These are phyloP conservation scores for Epicoccum nigrum DNA, from an alignment of 2,329 filamentous ascomycete species.

Conservation along the genomic window DNA sequence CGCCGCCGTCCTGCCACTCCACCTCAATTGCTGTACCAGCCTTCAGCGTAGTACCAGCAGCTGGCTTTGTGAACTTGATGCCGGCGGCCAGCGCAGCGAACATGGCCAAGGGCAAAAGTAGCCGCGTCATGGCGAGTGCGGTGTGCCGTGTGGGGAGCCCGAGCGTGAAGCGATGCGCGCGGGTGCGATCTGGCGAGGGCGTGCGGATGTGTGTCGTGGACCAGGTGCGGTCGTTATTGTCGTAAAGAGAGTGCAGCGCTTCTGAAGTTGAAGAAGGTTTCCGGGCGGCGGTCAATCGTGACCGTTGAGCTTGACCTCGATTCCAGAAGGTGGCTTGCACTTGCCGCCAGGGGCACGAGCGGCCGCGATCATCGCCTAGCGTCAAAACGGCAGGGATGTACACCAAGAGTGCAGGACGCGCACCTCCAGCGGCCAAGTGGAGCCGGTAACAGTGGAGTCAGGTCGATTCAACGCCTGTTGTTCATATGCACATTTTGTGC, in stretches of 20 bases:
- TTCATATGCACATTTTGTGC: neutral
- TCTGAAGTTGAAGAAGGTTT: neutral
- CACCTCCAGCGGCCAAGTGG: slow-evolving; percentile 3
- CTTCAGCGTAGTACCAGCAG: slow-evolving; percentile 57
- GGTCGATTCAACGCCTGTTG: neutral
- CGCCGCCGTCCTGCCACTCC: slow-evolving; percentile 63
- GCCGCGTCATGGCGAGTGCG: slow-evolving; percentile 34
- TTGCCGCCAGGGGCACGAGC: slow-evolving; percentile 38
- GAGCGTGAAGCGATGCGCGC: slow-evolving; percentile 1
- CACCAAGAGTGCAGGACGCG: slow-evolving; percentile 17
- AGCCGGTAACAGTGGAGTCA: neutral
- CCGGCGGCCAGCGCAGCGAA: slow-evolving; percentile 55
- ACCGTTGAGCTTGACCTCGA: slow-evolving; percentile 21
- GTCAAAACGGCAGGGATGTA: slow-evolving; percentile 21
- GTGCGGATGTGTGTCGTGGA: neutral
- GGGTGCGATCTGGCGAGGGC: neutral
- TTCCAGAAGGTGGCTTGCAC: slow-evolving; percentile 32
- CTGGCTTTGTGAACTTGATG: slow-evolving; percentile 61
- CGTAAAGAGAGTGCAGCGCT: neutral
- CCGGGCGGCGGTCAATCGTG: slow-evolving; percentile 1
- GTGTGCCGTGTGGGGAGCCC: slow-evolving; percentile 23
- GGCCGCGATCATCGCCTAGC: slow-evolving; percentile 32
- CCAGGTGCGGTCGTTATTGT: no score
- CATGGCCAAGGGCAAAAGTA: slow-evolving; percentile 33
- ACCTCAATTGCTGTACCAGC: slow-evolving; percentile 60